phyloP scores from a whole-genome alignment of 768 basidiomycete species.

The Kwoniella heveanensis region DNA sequence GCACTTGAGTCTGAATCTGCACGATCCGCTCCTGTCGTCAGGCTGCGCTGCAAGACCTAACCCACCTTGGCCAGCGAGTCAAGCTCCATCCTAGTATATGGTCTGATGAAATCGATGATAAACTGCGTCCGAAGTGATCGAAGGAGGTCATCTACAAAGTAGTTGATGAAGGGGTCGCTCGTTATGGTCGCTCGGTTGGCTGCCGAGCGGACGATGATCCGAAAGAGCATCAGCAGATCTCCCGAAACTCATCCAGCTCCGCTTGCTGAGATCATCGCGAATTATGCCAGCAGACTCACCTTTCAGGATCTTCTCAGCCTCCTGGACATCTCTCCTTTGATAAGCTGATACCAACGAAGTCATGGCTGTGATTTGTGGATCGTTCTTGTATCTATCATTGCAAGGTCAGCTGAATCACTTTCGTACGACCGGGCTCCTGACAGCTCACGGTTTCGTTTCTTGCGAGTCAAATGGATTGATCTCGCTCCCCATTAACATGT shows the following conservation, averaged over 20 bases:
- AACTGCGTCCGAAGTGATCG: slow-evolving; percentile 93
- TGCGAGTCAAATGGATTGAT: slow-evolving; percentile 99
- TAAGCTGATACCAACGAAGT: slow-evolving; percentile 96
- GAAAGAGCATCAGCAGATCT: too few species aligned
- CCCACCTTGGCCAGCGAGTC: slow-evolving; percentile 86
- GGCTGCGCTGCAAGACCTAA: background rate
- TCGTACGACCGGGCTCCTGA: background rate
- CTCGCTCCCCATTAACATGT: slow-evolving; percentile 97
- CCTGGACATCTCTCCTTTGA: slow-evolving; percentile 91
- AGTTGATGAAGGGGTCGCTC: slow-evolving; percentile 89
- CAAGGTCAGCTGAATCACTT: background rate
- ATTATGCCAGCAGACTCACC: slow-evolving; percentile 60
- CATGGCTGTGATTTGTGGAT: slow-evolving; percentile 97
- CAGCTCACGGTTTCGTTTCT: slow-evolving; percentile 90
- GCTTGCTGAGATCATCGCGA: too few species aligned
- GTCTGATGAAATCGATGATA: slow-evolving; percentile 95
- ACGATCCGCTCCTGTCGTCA: background rate
- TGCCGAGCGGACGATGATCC: too few species aligned
- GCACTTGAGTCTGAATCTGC: background rate
- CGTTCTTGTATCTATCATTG: slow-evolving; percentile 76
- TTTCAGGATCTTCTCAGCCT: slow-evolving; percentile 92
- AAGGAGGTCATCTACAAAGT: slow-evolving; percentile 95
- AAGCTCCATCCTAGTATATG: slow-evolving; percentile 91
- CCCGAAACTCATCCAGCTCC: too few species aligned
- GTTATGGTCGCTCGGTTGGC: slow-evolving; percentile 95